These are phyloP conservation scores for Cymodocea nodosa DNA, from an alignment of 116 monocot genomes.

Conservation along the genomic window DNA sequence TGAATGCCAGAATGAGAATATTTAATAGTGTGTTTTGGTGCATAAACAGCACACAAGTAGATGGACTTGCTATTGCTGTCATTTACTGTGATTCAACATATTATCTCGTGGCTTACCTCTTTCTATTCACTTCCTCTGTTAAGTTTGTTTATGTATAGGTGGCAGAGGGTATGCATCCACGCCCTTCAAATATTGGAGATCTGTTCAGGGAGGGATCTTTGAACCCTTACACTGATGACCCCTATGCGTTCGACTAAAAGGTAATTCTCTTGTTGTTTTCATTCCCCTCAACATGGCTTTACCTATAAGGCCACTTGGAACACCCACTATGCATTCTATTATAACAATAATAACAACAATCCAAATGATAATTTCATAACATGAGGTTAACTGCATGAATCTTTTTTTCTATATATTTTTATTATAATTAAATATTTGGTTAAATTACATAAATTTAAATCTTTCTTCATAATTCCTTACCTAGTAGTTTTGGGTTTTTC, in stretches of 20 bases:
- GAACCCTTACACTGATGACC: slow-evolving; percentile 92
- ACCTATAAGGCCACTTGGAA: too few relatives aligned
- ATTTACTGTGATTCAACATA: not conserved
- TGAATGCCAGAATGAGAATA: too few relatives aligned
- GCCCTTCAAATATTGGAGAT: slow-evolving; percentile 60
- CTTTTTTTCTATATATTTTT: too few relatives aligned
- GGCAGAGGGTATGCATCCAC: slow-evolving; percentile 12
- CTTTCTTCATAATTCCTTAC: too few relatives aligned
- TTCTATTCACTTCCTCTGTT: not conserved
- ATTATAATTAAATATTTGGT: too few relatives aligned
- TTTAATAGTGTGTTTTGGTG: not conserved
- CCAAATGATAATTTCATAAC: too few relatives aligned
- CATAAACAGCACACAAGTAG: not conserved
- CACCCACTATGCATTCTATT: too few relatives aligned
- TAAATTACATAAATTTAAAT: too few relatives aligned
- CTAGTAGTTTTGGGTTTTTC: too few relatives aligned
- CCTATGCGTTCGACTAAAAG: slow-evolving; percentile 86
- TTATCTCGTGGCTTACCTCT: not conserved
- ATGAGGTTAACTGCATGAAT: too few relatives aligned
- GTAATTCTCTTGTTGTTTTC: not conserved
- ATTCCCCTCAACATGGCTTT: too few relatives aligned
- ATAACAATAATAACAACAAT: too few relatives aligned
- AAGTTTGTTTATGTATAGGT: slow-evolving; percentile 6
- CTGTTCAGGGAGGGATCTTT: slow-evolving; percentile 91
- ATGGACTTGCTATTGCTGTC: not conserved